Evolutionary conservation across 1,284 basidiomycete species (phyloP), one percentile per base, ranked within the genome.

Genomic region (Leccinum huronense): DNA sequence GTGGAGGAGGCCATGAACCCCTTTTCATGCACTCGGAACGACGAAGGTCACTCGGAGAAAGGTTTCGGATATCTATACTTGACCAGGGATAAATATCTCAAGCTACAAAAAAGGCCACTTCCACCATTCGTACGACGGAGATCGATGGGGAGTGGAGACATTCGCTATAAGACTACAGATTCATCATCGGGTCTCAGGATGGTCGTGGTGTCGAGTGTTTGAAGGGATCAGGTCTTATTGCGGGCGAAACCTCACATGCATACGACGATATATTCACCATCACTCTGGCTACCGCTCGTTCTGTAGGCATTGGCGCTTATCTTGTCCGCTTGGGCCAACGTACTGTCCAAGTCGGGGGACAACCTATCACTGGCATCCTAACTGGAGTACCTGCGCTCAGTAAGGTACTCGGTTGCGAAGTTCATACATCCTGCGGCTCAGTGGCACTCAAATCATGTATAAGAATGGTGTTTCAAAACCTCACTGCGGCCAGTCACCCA

Each of bases 191-290:
- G 77, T 82, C 94, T 57, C 94, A 97, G 76, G 93, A 98, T 68
- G 97, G 97, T 63, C 86, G 99, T n/a, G 97, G 97, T 78, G 97
- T 99, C 59, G 97, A 99, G 79, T 98, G 90, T 68, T 82, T 99
- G 74, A 93, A 85, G 73, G 97, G 97, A 55, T 98, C 96, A 51
- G 97, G 97, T 79, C 88, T 99, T 71, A 99, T 99, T 74, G 97
- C 97, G 51, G 97, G 97, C 67, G 97, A 98, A 80, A 99, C 97
- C 0, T 97, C 96, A 57, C 89, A 97, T 54, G 97, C 97, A 0
- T 98, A 98, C 78, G 95, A 99, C 72, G 95, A 98, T 76, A 98
- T 99, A 77, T 99, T 99, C 84, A 99, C 97, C 60, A 96, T 98
- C 77, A 99, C 97, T 23, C 89, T 99, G 73, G 97, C 99, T 71